phyloP scores from a whole-genome alignment of 2,329 filamentous ascomycete species.

The Macrophomina phaseolina region DNA sequence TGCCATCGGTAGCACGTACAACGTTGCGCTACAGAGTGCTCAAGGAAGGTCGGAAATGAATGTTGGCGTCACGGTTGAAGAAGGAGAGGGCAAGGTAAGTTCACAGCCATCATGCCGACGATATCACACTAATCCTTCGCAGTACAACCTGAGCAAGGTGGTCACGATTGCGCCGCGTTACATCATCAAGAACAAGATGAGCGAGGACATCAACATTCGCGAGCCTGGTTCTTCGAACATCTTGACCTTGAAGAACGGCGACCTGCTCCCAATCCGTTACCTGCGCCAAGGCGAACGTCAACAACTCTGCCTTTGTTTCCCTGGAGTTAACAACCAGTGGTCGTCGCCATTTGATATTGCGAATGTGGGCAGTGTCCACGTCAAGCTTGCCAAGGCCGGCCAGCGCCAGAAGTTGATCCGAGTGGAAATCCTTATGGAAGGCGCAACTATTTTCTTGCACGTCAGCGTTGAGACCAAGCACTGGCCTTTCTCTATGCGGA shows the following conservation, averaged over 20 bases:
- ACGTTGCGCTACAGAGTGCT: constrained; percentile 79
- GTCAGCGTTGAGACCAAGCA: constrained; percentile 89
- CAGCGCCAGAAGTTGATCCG: constrained; percentile 88
- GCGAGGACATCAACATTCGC: constrained; percentile 85
- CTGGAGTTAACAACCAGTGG: constrained; percentile 95
- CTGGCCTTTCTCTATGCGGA: constrained; percentile 98
- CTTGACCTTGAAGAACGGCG: constrained; percentile 76
- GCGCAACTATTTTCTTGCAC: constrained; percentile 91
- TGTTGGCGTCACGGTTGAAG: constrained; percentile 83
- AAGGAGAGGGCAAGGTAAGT: constrained; percentile 80
- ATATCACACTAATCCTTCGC: constrained; percentile 15
- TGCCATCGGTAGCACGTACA: constrained; percentile 90
- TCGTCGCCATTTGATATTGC: constrained; percentile 97
- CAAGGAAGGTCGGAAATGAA: constrained; percentile 82
- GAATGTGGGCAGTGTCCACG: constrained; percentile 87
- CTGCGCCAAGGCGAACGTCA: constrained; percentile 82
- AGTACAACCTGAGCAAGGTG: constrained; percentile 93
- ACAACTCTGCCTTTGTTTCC: constrained; percentile 90
- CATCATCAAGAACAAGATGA: constrained; percentile 90
- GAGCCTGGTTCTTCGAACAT: constrained; percentile 91
- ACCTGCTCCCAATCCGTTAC: constrained; percentile 86
- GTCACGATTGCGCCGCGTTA: constrained; percentile 92
- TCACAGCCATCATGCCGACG: neutral
- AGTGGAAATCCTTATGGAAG: constrained; percentile 88
- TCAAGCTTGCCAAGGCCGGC: constrained; percentile 90